Evolutionary conservation across 1,284 basidiomycete genomes (phyloP).

Genomic region (Sparassis latifolia): DNA sequence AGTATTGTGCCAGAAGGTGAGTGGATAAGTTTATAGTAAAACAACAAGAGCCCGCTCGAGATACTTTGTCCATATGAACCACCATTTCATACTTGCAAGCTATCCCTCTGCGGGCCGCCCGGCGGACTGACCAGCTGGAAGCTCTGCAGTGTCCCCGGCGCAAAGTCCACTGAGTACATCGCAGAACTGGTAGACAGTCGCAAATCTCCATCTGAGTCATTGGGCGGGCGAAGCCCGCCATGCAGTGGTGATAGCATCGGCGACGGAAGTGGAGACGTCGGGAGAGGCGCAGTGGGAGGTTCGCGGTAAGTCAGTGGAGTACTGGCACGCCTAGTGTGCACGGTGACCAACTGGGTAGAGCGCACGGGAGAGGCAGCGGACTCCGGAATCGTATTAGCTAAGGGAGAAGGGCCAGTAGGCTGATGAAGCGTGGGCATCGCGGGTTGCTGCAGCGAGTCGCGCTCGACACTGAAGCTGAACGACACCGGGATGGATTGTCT

Average conservation of each 20-base stretch:
- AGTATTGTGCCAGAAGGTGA: too few relatives aligned
- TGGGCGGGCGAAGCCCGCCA: background rate
- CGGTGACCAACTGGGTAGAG: background rate
- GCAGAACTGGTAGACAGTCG: background rate
- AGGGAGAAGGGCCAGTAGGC: background rate
- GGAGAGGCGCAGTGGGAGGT: constrained; percentile 21
- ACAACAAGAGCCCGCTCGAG: too few relatives aligned
- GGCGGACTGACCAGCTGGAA: background rate
- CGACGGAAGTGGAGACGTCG: constrained; percentile 19
- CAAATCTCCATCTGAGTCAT: background rate
- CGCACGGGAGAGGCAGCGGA: background rate
- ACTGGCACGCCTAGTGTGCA: constrained; percentile 7
- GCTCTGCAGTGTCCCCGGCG: background rate
- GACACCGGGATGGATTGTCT: constrained; percentile 3
- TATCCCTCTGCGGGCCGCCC: too few relatives aligned
- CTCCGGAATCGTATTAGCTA: background rate
- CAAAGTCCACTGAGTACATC: background rate
- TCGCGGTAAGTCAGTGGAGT: constrained; percentile 15
- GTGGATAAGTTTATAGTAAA: too few relatives aligned
- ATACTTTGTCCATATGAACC: too few relatives aligned
- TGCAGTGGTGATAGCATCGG: constrained; percentile 8
- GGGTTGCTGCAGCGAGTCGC: background rate
- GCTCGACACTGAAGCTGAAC: background rate
- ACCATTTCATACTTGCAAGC: too few relatives aligned
- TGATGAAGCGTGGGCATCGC: background rate